Base-by-base conservation (phyloP, 2,329 filamentous ascomycete genomes). In the Arthrobotrys sphaeroides region DNA sequence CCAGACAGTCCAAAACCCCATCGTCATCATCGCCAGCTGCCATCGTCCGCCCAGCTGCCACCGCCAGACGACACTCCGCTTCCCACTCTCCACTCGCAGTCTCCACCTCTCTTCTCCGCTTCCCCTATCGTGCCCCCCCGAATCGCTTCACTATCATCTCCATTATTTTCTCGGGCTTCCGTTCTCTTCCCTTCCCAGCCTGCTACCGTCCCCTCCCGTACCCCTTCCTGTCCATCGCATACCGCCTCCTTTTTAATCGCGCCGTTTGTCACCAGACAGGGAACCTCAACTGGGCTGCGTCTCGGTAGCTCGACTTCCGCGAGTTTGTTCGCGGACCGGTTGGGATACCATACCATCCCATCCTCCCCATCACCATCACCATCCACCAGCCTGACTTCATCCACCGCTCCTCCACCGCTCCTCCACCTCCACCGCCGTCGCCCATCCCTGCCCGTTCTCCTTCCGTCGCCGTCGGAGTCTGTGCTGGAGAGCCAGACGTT, bases 271-370 rank as follows among this genome's bases (percentile, higher is more conserved):
- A 51, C 47, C 24, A 16, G 13, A 49, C 43, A 49, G 43, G 49
- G 18, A 55, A 38, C 5, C 31, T 12, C 12, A 31, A 24, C 55
- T 51, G 64, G 13, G 51, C 31, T 38, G 51, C 31, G 42, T 49
- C 55, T 72, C 49, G 42, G 60, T 65, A 66, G 53, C 69, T 66
- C 62, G 57, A 55, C 59, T 61, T 66, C 62, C 61, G 51, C 55
- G 61, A 64, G 61, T 33, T 61, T 22, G 42, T 43, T 45, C 66
- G 38, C 64, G 55, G 45, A 62, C 57, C 43, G 31, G 36, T 49
- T 62, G 53, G 68, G 33, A 40, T n/a, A n/a, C 51, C 42, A 49
- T 28, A 47, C 26, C 57, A 24, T 33, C 36, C 38, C 55, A 36
- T 42, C 60, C 51, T 26, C 53, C 43, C 20, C 26, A 26, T n/a